phyloP scores from a whole-genome alignment of 352 stramenopile genomes.

The Phytophthora pinifolia region DNA sequence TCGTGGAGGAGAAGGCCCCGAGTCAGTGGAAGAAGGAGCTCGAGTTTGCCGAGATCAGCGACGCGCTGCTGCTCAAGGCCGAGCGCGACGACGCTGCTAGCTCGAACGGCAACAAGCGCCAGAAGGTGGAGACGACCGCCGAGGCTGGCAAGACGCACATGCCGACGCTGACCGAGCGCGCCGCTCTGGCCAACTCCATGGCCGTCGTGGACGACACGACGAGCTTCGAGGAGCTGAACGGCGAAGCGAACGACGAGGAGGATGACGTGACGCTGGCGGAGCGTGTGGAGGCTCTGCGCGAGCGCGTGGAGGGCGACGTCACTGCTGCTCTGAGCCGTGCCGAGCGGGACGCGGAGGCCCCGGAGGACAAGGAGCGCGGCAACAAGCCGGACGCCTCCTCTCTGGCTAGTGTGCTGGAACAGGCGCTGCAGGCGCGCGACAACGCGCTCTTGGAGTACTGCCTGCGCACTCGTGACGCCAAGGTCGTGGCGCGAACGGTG shows the following conservation, averaged over 20 bases:
- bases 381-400: slow-evolving; percentile 82
- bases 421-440: slow-evolving; percentile 86
- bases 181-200: slow-evolving; percentile 52
- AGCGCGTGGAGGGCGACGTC: slow-evolving; percentile 74
- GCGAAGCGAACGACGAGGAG: slow-evolving; percentile 49
- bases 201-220: slow-evolving; percentile 62
- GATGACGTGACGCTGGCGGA: slow-evolving; percentile 73
- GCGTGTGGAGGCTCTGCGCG: slow-evolving; percentile 71
- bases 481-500: slow-evolving; percentile 78
- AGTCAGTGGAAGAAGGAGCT: slow-evolving; percentile 60
- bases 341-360: slow-evolving; percentile 39
- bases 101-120: slow-evolving; percentile 57
- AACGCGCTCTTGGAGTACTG: slow-evolving; percentile 87
- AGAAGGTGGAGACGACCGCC: slow-evolving; percentile 43
- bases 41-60: slow-evolving; percentile 56
- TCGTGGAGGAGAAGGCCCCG: slow-evolving; percentile 55
- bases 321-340: slow-evolving; percentile 57
- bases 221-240: slow-evolving; percentile 59
- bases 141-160: slow-evolving; percentile 67
- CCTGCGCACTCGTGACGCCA: slow-evolving; percentile 70
- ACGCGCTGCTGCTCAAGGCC: slow-evolving; percentile 61
- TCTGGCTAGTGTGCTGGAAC: slow-evolving; percentile 77
- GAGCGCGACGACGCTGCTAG: slow-evolving; percentile 33
- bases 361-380: slow-evolving; percentile 27
- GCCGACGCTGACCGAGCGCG: slow-evolving; percentile 71